Evolutionary conservation across 2,329 filamentous ascomycete species (phyloP).

Genomic region (Calonectria pteridis): DNA sequence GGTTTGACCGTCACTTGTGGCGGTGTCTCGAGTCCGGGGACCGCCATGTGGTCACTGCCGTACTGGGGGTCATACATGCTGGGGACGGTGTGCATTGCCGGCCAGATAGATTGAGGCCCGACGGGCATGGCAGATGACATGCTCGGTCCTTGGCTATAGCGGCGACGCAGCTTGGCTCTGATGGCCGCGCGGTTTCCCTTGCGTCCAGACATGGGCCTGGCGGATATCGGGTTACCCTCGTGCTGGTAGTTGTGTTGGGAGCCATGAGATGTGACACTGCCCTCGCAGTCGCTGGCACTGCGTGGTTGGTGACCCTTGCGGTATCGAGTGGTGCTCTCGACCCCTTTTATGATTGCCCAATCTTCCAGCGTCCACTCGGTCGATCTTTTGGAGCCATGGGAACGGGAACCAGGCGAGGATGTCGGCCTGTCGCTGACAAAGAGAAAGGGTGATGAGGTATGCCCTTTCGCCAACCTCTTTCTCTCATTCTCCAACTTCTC

Average conservation of each 20-base stretch:
- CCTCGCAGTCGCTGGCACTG: constrained; percentile 28
- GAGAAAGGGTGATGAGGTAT: constrained; percentile 40
- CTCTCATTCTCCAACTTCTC: constrained; percentile 45
- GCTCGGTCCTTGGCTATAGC: constrained; percentile 36
- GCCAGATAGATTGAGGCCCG: constrained; percentile 27
- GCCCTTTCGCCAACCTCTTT: constrained; percentile 30
- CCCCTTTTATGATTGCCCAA: constrained; percentile 76
- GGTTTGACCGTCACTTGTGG: constrained; percentile 36
- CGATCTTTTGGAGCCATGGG: constrained; percentile 69
- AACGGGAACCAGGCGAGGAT: constrained; percentile 14
- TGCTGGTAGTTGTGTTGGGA: constrained; percentile 35
- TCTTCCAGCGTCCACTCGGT: constrained; percentile 83
- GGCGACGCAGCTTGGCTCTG: constrained; percentile 42
- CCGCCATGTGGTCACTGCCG: constrained; percentile 36
- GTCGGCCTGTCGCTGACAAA: constrained; percentile 19
- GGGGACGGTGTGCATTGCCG: constrained; percentile 32
- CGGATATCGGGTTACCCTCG: constrained; percentile 43
- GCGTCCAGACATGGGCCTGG: constrained; percentile 48
- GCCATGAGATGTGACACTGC: constrained; percentile 30
- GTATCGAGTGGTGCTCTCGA: constrained; percentile 88
- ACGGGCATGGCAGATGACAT: constrained; percentile 36
- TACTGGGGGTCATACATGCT: constrained; percentile 37
- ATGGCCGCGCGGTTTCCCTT: constrained; percentile 51
- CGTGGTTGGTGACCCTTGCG: constrained; percentile 63
- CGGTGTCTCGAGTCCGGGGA: constrained; percentile 38